Evolutionary conservation across 306 rosid species (phyloP).

Genomic region (Fragaria ananassa): DNA sequence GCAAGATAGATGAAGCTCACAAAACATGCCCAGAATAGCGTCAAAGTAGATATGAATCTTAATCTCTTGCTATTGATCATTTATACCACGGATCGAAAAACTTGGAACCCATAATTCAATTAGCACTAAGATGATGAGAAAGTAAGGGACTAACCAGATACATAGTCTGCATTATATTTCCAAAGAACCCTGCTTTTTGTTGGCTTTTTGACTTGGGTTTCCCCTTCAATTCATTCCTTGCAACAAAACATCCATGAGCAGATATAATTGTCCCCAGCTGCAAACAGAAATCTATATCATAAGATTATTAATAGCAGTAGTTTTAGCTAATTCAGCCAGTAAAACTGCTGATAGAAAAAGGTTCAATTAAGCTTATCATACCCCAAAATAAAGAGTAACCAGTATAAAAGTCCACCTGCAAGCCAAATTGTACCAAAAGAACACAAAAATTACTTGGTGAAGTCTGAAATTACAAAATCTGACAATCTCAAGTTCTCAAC

Average conservation of each 20-base stretch:
- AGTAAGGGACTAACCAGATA: slow-evolving; percentile 42
- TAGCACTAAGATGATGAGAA: not conserved
- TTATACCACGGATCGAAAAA: not conserved
- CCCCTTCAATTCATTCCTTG: slow-evolving; percentile 24
- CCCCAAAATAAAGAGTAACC: slow-evolving; percentile 63
- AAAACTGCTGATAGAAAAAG: not conserved
- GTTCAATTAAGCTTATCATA: slow-evolving; percentile 28
- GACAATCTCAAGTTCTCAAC: not conserved
- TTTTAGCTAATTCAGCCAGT: not conserved
- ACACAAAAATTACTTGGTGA: not conserved
- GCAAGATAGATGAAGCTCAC: no score
- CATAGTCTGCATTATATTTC: slow-evolving; percentile 51
- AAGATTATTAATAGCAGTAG: not conserved
- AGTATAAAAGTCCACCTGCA: slow-evolving; percentile 78
- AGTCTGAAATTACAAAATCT: slow-evolving; percentile 1
- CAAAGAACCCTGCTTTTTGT: slow-evolving; percentile 50
- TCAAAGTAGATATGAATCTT: not conserved
- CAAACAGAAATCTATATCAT: slow-evolving; percentile 9
- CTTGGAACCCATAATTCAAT: not conserved
- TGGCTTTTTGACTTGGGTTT: slow-evolving; percentile 29
- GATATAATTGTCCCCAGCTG: slow-evolving; percentile 58
- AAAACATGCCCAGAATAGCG: not conserved
- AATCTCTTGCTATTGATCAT: not conserved
- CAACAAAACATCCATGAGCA: slow-evolving; percentile 55
- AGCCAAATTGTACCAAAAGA: slow-evolving; percentile 5